Conservation (phyloP, 345 rosid genomes). For the Salix suchowensis region DNA sequence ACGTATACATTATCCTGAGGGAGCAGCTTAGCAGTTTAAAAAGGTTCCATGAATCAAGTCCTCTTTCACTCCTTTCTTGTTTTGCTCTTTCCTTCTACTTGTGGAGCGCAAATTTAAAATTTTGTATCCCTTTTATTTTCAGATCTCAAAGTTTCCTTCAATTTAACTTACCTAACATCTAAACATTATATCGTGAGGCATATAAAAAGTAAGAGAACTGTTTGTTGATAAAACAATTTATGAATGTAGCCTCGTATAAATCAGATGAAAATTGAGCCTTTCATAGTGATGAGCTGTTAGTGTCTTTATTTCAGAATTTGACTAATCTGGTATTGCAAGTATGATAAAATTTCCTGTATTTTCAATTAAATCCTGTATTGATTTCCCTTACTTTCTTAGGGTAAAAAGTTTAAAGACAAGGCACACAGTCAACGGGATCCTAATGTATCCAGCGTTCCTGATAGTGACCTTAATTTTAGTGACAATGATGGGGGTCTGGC, state of each 20-base stretch:
- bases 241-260: not conserved
- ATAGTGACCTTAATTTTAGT: constrained; percentile 67
- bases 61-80: not conserved
- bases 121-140: not conserved
- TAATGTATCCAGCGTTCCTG: constrained; percentile 45
- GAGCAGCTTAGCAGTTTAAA: not conserved
- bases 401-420: constrained; percentile 93
- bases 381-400: constrained; percentile 40
- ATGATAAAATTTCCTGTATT: not conserved
- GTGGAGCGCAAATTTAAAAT: not conserved
- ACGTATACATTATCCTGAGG: not conserved
- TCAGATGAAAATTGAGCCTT: not conserved
- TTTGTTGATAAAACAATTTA: not conserved
- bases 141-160: not conserved
- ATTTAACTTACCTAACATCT: not conserved
- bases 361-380: not conserved
- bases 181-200: not conserved
- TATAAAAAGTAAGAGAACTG: not conserved
- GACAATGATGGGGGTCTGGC: constrained; percentile 61
- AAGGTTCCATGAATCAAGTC: not conserved
- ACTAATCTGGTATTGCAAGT: no score
- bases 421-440: constrained; percentile 53
- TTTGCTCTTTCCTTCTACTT: not conserved
- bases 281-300: not conserved
- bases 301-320: not conserved